These are phyloP conservation scores for Mucor indicus DNA, from an alignment of 371 early-diverging fungal species.

Conservation along the genomic window DNA sequence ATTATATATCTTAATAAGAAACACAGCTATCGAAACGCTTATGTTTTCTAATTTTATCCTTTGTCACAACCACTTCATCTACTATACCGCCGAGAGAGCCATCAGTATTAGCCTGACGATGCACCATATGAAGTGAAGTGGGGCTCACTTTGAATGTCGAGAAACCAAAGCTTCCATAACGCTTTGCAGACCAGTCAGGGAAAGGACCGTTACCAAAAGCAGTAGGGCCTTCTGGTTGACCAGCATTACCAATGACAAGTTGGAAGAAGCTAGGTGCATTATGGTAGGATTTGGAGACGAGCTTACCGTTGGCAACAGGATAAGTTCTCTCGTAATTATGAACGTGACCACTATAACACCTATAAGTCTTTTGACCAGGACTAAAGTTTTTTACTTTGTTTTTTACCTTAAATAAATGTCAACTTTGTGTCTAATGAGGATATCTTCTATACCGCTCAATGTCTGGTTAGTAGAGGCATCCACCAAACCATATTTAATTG, in stretches of 20 bases:
- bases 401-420: conserved; percentile 34
- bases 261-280: conserved; percentile 39
- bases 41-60: too few species aligned
- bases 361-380: too few species aligned
- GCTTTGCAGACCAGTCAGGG: conserved; percentile 35
- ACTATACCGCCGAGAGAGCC: conserved; percentile 28
- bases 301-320: conserved; percentile 28
- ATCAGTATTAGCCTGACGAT: conserved; percentile 24
- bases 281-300: conserved; percentile 23
- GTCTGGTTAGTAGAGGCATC: conserved; percentile 11
- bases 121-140: conserved; percentile 19
- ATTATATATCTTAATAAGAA: too few species aligned
- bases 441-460: conserved; percentile 24
- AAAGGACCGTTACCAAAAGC: conserved; percentile 24
- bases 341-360: conserved; percentile 24
- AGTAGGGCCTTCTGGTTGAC: conserved; percentile 30
- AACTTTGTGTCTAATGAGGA: conserved; percentile 23
- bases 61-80: conserved; percentile 30
- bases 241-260: conserved; percentile 36
- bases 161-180: conserved; percentile 35
- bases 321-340: conserved; percentile 44
- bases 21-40: too few species aligned
- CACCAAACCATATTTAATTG: conserved; percentile 23
- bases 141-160: conserved; percentile 34
- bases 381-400: too few species aligned